Conservation (phyloP, 352 stramenopile genomes). For the Phytophthora ramorum region DNA sequence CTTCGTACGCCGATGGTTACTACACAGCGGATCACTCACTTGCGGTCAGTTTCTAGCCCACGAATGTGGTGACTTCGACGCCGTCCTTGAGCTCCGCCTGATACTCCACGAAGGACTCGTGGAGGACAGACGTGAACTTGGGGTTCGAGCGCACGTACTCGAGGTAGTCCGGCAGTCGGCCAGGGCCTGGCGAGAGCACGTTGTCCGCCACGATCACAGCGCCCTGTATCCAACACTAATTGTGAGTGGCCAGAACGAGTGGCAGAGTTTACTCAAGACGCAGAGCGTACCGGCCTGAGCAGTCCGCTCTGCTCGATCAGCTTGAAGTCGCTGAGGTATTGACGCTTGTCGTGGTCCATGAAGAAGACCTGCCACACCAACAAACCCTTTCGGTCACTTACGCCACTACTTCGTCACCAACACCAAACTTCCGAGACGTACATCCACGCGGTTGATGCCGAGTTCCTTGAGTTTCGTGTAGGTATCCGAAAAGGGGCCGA, state of each 20-base stretch:
- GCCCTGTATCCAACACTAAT: conserved; percentile 17
- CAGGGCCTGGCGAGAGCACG: conserved; percentile 36
- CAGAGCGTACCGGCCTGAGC: conserved; percentile 25
- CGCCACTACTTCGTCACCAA: background rate
- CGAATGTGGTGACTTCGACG: conserved; percentile 35
- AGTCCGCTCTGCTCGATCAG: conserved; percentile 38
- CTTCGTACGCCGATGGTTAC: background rate
- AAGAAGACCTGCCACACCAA: conserved; percentile 37
- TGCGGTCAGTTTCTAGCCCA: conserved; percentile 2
- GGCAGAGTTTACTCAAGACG: no score
- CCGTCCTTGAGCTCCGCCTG: conserved; percentile 34
- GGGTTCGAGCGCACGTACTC: conserved; percentile 38
- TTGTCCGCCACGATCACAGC: conserved; percentile 47
- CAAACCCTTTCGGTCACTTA: conserved; percentile 1
- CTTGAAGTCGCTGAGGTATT: conserved; percentile 41
- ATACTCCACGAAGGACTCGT: conserved; percentile 40
- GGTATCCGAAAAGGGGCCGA: conserved; percentile 38
- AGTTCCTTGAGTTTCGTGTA: conserved; percentile 37
- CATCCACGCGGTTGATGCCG: conserved; percentile 32
- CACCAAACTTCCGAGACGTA: conserved; percentile 6
- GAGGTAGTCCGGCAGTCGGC: conserved; percentile 33
- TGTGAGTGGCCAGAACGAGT: background rate
- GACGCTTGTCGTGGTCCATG: conserved; percentile 41
- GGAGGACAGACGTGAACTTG: conserved; percentile 39
- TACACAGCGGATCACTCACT: background rate